These are phyloP conservation scores for Trapa incisa DNA, from an alignment of 345 rosid species.

Conservation along the genomic window DNA sequence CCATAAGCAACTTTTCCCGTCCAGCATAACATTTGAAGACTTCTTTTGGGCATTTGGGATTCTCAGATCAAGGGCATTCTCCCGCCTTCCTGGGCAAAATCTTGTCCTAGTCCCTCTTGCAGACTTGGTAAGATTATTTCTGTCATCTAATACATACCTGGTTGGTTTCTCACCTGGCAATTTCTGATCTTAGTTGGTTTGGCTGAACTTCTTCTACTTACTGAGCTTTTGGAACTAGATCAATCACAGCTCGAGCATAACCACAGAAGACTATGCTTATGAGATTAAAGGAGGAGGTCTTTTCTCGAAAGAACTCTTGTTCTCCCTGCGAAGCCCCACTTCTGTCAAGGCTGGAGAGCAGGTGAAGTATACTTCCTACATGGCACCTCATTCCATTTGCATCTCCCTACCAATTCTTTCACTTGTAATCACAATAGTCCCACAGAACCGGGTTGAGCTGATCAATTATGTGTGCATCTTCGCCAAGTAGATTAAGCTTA, in stretches of 20 bases:
- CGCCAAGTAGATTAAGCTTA: no score
- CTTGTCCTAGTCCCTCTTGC: constrained; percentile 85
- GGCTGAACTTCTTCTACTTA: neutral
- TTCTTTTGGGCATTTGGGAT: constrained; percentile 87
- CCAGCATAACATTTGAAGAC: constrained; percentile 47
- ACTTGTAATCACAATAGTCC: no score
- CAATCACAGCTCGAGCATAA: constrained; percentile 66
- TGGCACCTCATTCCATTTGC: neutral
- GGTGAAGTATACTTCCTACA: constrained; percentile 26
- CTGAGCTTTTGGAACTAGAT: constrained; percentile 34
- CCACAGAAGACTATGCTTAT: constrained; percentile 64
- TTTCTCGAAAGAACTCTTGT: constrained; percentile 75
- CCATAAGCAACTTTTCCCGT: constrained; percentile 50
- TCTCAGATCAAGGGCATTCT: constrained; percentile 79
- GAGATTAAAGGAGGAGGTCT: constrained; percentile 95
- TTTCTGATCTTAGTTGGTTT: constrained; percentile 5
- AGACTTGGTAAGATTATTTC: constrained; percentile 49
- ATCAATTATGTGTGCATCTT: no score
- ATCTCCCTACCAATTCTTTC: no score
- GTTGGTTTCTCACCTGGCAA: neutral
- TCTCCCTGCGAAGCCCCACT: constrained; percentile 73
- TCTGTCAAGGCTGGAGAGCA: constrained; percentile 81
- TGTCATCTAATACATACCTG: neutral
- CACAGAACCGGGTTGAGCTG: no score
- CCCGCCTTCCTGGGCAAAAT: constrained; percentile 77